These are phyloP conservation scores for Cicer cuneatum DNA, from an alignment of 306 rosid genomes.

Conservation along the genomic window DNA sequence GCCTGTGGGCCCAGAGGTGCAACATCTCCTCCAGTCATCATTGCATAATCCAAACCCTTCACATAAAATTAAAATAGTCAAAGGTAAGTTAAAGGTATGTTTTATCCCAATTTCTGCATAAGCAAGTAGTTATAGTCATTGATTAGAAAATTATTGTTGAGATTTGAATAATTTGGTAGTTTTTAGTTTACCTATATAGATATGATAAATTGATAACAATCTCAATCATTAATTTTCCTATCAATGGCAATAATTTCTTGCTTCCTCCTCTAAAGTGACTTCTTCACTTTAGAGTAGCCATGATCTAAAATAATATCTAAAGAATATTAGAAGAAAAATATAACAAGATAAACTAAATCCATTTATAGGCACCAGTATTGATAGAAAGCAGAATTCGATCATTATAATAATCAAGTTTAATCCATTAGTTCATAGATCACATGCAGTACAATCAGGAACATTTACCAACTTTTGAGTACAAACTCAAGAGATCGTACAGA, in stretches of 20 bases:
- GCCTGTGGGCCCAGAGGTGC: conserved; percentile 97
- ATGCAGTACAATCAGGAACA: neutral
- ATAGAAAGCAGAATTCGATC: neutral
- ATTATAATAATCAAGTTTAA: conserved; percentile 3
- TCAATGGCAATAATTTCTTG: neutral
- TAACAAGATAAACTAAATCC: conserved; percentile 22
- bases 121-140: neutral
- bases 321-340: neutral
- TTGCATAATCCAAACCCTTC: conserved; percentile 99
- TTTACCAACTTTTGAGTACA: conserved; percentile 12
- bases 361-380: neutral
- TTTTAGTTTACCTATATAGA: neutral
- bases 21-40: conserved; percentile 99
- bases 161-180: neutral
- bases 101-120: conserved; percentile 18
- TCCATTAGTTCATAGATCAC: conserved; percentile 24
- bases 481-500: conserved; percentile 26
- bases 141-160: conserved; percentile 1
- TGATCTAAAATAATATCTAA: neutral
- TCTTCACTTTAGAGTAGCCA: conserved; percentile 1
- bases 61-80: conserved; percentile 36
- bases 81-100: conserved; percentile 10
- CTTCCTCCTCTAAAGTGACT: neutral
- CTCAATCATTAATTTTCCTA: neutral
- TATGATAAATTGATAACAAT: neutral